Percentiles rank a stretch among this genome's conserved stretches.
phyloP scores from a whole-genome alignment of 257 asterid genomes.

The Fraxinus quadrangulata region DNA sequence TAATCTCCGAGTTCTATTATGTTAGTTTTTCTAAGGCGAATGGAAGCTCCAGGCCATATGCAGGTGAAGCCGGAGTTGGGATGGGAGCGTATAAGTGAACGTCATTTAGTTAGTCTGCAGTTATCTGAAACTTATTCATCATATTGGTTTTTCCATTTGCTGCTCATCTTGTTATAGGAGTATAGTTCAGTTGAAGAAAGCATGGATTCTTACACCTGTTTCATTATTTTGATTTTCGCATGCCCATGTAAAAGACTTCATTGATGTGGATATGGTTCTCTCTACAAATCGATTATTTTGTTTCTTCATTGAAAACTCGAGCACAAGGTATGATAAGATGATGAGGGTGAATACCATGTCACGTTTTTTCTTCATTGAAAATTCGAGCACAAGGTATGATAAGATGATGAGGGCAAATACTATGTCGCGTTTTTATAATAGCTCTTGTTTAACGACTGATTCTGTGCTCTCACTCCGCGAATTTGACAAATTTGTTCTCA shows the following conservation, averaged over 20 bases:
- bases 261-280: constrained; percentile 7
- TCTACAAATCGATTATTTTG: background rate
- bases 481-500: no score
- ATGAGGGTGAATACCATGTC: background rate
- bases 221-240: constrained; percentile 22
- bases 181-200: constrained; percentile 29
- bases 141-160: constrained; percentile 15
- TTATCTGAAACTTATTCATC: constrained; percentile 9
- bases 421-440: no score
- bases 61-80: constrained; percentile 68
- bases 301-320: background rate
- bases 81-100: constrained; percentile 71
- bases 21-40: constrained; percentile 58
- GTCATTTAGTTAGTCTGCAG: background rate
- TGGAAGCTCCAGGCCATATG: constrained; percentile 42
- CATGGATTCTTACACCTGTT: constrained; percentile 16
- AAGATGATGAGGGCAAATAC: background rate
- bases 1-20: constrained; percentile 73
- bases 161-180: constrained; percentile 27
- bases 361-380: no score
- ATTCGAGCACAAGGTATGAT: background rate
- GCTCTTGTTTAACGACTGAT: no score
- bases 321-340: background rate
- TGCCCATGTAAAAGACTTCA: constrained; percentile 16
- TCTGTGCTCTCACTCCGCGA: no score